A percentile compares a stretch with the other conserved stretches of the same genome.
Conservation (phyloP, 2,329 filamentous ascomycete genomes). For the Conoideocrella luteorostrata region DNA sequence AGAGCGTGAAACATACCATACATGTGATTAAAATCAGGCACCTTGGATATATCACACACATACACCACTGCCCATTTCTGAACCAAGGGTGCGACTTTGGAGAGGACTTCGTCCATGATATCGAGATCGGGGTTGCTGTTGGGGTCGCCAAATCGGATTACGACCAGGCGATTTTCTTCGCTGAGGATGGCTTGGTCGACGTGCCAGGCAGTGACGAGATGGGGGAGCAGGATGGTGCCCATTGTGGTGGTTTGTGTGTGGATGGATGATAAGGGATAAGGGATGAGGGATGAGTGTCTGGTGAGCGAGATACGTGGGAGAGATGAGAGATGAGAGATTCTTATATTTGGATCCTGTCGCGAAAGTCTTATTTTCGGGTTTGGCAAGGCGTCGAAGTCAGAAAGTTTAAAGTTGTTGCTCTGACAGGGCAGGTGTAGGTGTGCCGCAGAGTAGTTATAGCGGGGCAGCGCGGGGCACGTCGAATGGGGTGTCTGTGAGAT, state of each 20-base stretch:
- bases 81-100: constrained; percentile 85
- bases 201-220: constrained; percentile 90
- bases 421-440: too few relatives aligned
- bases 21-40: constrained; percentile 94
- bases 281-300: not conserved
- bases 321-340: too few relatives aligned
- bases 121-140: constrained; percentile 67
- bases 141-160: constrained; percentile 76
- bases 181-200: constrained; percentile 88
- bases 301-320: too few relatives aligned
- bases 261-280: too few relatives aligned
- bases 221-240: constrained; percentile 87
- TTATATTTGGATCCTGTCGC: too few relatives aligned
- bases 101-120: constrained; percentile 84
- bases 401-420: too few relatives aligned
- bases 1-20: constrained; percentile 66
- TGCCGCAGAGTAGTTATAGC: too few relatives aligned
- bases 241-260: constrained; percentile 24
- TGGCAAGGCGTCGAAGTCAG: too few relatives aligned
- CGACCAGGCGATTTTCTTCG: constrained; percentile 86
- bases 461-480: not conserved
- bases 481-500: too few relatives aligned
- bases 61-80: constrained; percentile 94
- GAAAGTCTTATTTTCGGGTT: too few relatives aligned
- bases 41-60: constrained; percentile 85